Evolutionary conservation across 2,329 filamentous ascomycete species (phyloP), one percentile per base, ranked within the genome.

Genomic region (Cercospora citrullina): DNA sequence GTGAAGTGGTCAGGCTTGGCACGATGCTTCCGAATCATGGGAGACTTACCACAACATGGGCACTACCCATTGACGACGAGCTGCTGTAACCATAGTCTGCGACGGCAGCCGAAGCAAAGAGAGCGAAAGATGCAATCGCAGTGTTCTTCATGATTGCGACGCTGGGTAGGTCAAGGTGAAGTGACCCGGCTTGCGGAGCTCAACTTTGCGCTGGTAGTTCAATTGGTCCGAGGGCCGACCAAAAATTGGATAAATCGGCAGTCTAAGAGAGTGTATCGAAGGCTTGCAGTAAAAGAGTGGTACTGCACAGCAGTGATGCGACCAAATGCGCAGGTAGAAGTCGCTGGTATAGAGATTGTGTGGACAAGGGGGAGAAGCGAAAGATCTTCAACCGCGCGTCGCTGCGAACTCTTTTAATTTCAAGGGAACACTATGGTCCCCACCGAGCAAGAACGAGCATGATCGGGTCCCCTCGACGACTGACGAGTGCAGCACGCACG

Each of bases 391-490:
- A 59, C 51, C 60, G 72, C 69, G 72, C 74, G 72, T 67, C 64
- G 82, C 68, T 12, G 80, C 80, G 21, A 81, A 81, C 72, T 53
- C 63, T 66, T 84, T 83, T 28, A 39, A 71, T 64, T 63, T 36
- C 36, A 33, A 30, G 63, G 65, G 51, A 39, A 63, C 48, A 28
- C 26, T n/a, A 63, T 30, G 16, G 28, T 57, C 63, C 60, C 67
- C 63, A 68, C 65, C 31, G 57, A 33, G 64, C 64, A 63, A 63
- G 60, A 66, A 65, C 53, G 36, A 42, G 23, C 60, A 57, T 48
- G 36, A 65, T 64, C 61, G 64, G 60, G 60, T 33, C 42, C 59
- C 60, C 67, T 67, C 62, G 48, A 55, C 48, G 23, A 55, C 48
- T 55, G 60, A 63, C 60, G 60, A 42, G 60, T 65, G 55, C 66